phyloP scores from a whole-genome alignment of 73 alveolate species.

The Stentor roeselii region DNA sequence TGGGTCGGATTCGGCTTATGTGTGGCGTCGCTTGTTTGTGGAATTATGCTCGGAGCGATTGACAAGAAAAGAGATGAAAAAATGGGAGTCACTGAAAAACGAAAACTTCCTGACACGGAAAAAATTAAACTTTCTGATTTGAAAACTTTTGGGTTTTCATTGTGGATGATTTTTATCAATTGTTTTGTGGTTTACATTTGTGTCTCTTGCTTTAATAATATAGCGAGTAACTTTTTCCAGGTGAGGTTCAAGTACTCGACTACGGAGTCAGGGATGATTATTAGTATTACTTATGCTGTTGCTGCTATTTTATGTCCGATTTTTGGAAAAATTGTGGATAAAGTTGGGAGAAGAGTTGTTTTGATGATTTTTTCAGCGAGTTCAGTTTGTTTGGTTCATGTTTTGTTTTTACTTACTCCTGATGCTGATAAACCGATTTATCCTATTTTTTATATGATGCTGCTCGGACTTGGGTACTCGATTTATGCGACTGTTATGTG shows the following conservation, averaged over 20 bases:
- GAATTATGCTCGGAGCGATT: conserved; percentile 38
- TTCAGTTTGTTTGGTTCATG: conserved; percentile 47
- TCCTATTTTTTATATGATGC: conserved; percentile 46
- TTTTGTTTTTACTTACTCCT: conserved; percentile 35
- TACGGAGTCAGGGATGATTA: not conserved
- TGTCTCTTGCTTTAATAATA: conserved; percentile 11
- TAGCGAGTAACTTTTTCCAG: not conserved
- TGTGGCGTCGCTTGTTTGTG: conserved; percentile 48
- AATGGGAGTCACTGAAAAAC: conserved; percentile 29
- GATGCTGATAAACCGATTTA: conserved; percentile 36
- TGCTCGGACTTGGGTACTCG: conserved; percentile 72
- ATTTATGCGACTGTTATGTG: conserved; percentile 83
- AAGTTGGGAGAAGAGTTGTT: conserved; percentile 62
- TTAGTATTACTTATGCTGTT: not conserved
- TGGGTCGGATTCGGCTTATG: conserved; percentile 54
- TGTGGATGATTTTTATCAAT: conserved; percentile 57
- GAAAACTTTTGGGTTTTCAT: conserved; percentile 62
- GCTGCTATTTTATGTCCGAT: conserved; percentile 13
- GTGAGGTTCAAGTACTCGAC: not conserved
- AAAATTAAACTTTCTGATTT: conserved; percentile 63
- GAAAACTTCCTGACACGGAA: conserved; percentile 55
- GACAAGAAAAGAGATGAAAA: conserved; percentile 52
- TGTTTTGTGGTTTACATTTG: conserved; percentile 60
- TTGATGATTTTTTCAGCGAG: conserved; percentile 43
- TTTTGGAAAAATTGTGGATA: conserved; percentile 50